Percentiles rank a stretch among this genome's conserved stretches.
phyloP scores from a whole-genome alignment of 495 filamentous ascomycete species.

The Penicillium silybi region DNA sequence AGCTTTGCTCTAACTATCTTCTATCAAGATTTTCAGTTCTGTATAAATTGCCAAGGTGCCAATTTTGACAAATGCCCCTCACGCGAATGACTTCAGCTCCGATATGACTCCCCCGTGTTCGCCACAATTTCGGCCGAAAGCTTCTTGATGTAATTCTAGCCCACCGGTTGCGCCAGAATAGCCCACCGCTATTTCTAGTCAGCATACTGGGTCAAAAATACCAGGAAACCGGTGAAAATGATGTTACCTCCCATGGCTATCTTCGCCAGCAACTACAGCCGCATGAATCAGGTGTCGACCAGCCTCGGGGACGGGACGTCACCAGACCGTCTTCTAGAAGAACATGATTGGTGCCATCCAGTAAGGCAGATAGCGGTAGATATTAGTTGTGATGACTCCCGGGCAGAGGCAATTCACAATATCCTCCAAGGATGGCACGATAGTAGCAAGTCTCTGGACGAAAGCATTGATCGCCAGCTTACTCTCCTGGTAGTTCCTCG shows the following conservation, averaged over 20 bases:
- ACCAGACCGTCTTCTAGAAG: constrained; percentile 2
- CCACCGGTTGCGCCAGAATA: background rate
- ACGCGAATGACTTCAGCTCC: background rate
- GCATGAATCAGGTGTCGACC: constrained; percentile 10
- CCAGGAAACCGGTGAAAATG: background rate
- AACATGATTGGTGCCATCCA: constrained; percentile 14
- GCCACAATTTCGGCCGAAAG: constrained; percentile 1
- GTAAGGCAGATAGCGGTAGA: constrained; percentile 6
- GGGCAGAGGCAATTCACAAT: constrained; percentile 29
- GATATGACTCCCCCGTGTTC: background rate
- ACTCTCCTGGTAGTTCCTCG: constrained; percentile 18
- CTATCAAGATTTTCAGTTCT: too few relatives aligned
- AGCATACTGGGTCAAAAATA: background rate
- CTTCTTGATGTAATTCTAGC: background rate
- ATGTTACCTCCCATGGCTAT: constrained; percentile 26
- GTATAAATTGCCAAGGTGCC: background rate
- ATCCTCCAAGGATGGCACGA: constrained; percentile 14
- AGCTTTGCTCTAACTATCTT: too few relatives aligned
- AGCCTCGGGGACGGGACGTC: background rate
- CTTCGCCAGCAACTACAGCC: constrained; percentile 9
- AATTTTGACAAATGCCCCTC: background rate
- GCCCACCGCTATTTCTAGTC: background rate
- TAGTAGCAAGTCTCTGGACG: too few relatives aligned
- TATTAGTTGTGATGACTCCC: constrained; percentile 18
- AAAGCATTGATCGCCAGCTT: constrained; percentile 30